Evolutionary conservation across 768 basidiomycete genomes (phyloP), one percentile per base, ranked within the genome.

Genomic region (Rubroboletus pulcherrimus): DNA sequence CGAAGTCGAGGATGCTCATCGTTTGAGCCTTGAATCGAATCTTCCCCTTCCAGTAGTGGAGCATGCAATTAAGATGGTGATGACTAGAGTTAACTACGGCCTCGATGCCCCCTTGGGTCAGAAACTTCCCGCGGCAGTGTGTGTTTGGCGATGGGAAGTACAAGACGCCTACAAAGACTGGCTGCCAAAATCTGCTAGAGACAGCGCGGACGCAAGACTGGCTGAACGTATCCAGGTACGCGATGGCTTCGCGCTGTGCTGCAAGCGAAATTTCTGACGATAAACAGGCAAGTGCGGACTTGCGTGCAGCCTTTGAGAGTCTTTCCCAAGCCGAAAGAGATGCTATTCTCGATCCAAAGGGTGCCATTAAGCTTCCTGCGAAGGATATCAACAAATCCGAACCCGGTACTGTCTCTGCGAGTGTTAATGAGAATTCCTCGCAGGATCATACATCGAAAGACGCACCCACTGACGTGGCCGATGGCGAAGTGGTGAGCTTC

Each of bases 61-160:
- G 62, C 70, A 74, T 35, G 81, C 84, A 12, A 86, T 95, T 49
- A 84, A 81, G 65, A 63, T 73, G 3, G 68, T 87, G 11, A 81
- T 91, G 53, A 74, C 68, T 30, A 85, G 93, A 15, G 81, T 79
- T 29, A 94, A 96, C 69, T 95, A 95, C 64, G 93, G 93, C 1
- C 70, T 94, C 6, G 84, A 90, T 50, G 59, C 38, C 24, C 71
- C 74, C 2, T 64, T 73, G 17, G 81, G 80, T 35, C 73, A 74
- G 50, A 89, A 80, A 66, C 64, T 75, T 21, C 85, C 87, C 14
- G 81, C 85, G 7, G 73, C 81, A n/a, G 71, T 90, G 34, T 85
- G 81, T 58, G 74, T 88, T 21, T 95, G 91, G 91, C 77, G 89
- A 49, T 96, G 93, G 93, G 93, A 96, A 68, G 85, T 89, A 11